Evolutionary conservation across 805 yeast genomes (phyloP).

Genomic region (Barnettozyma pratensis): DNA sequence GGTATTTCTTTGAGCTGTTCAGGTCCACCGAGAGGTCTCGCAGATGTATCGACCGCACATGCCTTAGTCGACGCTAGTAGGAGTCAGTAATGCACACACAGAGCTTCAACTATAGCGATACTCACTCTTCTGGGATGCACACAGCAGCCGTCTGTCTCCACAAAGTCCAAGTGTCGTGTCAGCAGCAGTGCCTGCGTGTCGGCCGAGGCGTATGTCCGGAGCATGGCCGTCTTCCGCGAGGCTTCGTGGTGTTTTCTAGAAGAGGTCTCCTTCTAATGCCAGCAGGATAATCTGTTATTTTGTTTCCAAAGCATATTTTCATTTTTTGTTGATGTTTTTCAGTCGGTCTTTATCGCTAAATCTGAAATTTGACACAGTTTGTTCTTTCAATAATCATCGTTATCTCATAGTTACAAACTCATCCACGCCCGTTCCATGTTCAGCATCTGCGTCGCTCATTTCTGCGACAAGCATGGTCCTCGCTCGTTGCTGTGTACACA

Average conservation of each 20-base stretch:
- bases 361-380: background rate
- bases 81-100: too few species aligned
- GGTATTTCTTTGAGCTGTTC: background rate
- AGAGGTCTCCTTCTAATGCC: too few species aligned
- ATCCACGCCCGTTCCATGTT: conserved; percentile 17
- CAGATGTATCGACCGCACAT: conserved; percentile 16
- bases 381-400: too few species aligned
- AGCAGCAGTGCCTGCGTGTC: background rate
- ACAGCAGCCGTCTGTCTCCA: conserved; percentile 13
- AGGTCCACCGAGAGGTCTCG: conserved; percentile 13
- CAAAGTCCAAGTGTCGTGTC: background rate
- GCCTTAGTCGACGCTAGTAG: conserved; percentile 20
- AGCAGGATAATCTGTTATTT: too few species aligned
- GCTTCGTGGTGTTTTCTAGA: too few species aligned
- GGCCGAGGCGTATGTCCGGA: conserved; percentile 4
- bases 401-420: too few species aligned
- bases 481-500: conserved; percentile 62
- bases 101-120: background rate
- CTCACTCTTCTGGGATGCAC: conserved; percentile 17
- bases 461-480: conserved; percentile 79
- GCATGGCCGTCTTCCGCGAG: background rate
- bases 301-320: background rate
- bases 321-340: background rate
- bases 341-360: background rate
- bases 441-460: conserved; percentile 59